These are phyloP conservation scores for Fusarium coffeatum DNA, from an alignment of 2,329 filamentous ascomycete species.

Conservation along the genomic window DNA sequence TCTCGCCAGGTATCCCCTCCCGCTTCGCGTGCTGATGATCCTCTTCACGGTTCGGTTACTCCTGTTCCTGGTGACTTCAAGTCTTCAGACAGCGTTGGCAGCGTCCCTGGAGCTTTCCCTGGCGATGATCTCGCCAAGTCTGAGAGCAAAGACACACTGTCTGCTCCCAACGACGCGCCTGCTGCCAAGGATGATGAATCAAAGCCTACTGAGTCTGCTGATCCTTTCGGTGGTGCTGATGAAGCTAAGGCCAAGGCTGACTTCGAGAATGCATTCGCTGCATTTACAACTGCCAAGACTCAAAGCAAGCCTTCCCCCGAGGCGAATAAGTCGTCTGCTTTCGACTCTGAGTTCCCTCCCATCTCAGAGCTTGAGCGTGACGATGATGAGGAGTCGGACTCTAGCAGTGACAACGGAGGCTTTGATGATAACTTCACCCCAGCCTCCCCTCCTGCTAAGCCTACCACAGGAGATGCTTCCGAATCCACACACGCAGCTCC, in stretches of 20 bases:
- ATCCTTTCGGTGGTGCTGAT: constrained; percentile 66
- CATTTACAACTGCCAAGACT: constrained; percentile 69
- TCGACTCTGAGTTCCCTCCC: constrained; percentile 88
- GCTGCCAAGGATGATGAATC: constrained; percentile 34
- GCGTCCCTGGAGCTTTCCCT: constrained; percentile 50
- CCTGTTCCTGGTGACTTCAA: constrained; percentile 45
- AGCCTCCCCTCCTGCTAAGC: constrained; percentile 60
- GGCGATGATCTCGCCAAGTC: constrained; percentile 52
- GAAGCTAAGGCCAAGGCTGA: constrained; percentile 78
- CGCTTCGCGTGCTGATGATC: constrained; percentile 67
- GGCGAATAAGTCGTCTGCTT: constrained; percentile 61
- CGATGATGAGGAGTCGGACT: constrained; percentile 80
- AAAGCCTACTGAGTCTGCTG: constrained; percentile 47
- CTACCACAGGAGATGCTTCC: constrained; percentile 33
- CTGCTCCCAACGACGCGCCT: constrained; percentile 47
- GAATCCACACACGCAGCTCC: constrained; percentile 14
- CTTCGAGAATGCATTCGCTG: constrained; percentile 87
- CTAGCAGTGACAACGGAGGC: constrained; percentile 80
- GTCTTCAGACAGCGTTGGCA: constrained; percentile 31
- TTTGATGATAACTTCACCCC: constrained; percentile 95
- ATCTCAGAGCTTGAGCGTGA: constrained; percentile 84
- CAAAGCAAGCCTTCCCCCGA: constrained; percentile 58
- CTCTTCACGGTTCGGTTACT: constrained; percentile 44
- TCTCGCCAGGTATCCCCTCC: constrained; percentile 83
- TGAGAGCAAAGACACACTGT: constrained; percentile 49